phyloP scores from a whole-genome alignment of 2,329 filamentous ascomycete species.

The Nectriaceae sp. region DNA sequence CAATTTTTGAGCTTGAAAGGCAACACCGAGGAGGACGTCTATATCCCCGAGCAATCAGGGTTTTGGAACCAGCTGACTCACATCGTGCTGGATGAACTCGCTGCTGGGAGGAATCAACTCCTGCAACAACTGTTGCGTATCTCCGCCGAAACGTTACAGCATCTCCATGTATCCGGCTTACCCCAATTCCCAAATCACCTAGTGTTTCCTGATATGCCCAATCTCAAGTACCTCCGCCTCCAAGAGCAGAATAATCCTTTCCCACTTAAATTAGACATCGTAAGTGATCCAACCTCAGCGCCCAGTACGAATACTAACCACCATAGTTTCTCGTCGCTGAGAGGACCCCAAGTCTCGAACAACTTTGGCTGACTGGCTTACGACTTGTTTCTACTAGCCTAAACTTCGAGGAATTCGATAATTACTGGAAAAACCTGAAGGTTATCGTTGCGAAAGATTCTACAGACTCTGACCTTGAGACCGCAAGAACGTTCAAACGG shows the following conservation, averaged over 20 bases:
- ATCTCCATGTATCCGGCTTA: conserved; percentile 25
- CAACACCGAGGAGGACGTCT: conserved; percentile 17
- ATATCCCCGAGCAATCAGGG: conserved; percentile 18
- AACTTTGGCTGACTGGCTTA: conserved; percentile 33
- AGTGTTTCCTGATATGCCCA: conserved; percentile 26
- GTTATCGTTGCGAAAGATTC: conserved; percentile 28
- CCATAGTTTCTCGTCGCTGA: conserved; percentile 27
- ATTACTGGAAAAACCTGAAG: conserved; percentile 33
- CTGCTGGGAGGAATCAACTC: conserved; percentile 12
- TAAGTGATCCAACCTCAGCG: conserved; percentile 7
- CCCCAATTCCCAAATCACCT: conserved; percentile 15
- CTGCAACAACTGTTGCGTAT: conserved; percentile 21
- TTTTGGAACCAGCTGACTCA: conserved; percentile 22
- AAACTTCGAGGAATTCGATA: conserved; percentile 14
- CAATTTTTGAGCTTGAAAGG: conserved; percentile 26
- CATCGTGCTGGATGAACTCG: conserved; percentile 24
- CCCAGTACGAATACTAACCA: conserved; percentile 13
- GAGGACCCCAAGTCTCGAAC: conserved; percentile 33
- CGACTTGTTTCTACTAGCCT: conserved; percentile 18
- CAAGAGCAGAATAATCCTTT: conserved; percentile 22
- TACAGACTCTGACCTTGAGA: conserved; percentile 22
- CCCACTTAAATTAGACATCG: conserved; percentile 19
- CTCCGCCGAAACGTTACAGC: conserved; percentile 23
- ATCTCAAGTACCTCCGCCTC: conserved; percentile 32
- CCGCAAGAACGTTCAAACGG: conserved; percentile 20